Evolutionary conservation across 1,284 basidiomycete genomes (phyloP).

Genomic region (Ceratobasidium sp.): DNA sequence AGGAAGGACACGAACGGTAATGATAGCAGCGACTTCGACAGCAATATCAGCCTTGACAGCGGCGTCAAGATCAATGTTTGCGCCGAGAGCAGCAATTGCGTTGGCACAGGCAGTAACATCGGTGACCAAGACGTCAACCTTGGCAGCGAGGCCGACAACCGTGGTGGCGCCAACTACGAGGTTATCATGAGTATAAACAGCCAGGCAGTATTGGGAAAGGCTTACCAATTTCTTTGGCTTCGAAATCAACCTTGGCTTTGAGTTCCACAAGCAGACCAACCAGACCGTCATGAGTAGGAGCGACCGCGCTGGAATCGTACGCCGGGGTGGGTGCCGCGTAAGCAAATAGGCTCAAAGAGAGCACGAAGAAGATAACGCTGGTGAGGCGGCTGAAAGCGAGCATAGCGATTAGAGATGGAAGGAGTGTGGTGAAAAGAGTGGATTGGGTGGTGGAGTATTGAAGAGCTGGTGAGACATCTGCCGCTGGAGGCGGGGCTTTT

Average conservation of each 20-base stretch:
- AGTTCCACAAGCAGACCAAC: neutral
- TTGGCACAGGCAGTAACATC: neutral
- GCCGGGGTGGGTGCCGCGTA: conserved; percentile 15
- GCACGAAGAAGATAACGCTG: conserved; percentile 30
- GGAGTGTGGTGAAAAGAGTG: neutral
- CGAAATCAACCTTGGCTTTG: neutral
- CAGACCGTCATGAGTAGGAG: neutral
- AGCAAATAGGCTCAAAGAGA: conserved; percentile 21
- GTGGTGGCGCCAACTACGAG: neutral
- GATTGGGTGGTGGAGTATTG: neutral
- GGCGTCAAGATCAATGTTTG: neutral
- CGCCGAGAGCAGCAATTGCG: neutral
- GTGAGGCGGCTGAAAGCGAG: conserved; percentile 31
- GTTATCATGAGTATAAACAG: neutral
- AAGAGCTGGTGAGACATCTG: neutral
- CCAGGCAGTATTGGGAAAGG: neutral
- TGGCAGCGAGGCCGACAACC: neutral
- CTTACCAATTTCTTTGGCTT: neutral
- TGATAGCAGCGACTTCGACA: conserved; percentile 1
- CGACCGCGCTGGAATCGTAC: neutral
- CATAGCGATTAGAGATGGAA: neutral
- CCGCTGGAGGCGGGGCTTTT: too few species aligned
- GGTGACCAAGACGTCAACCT: neutral
- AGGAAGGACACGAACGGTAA: neutral
- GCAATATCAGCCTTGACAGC: neutral